Percentiles rank a stretch among this genome's conserved stretches.
Evolutionary conservation across 805 yeast genomes (phyloP).

Genomic region (Nakazawaea pomicola): DNA sequence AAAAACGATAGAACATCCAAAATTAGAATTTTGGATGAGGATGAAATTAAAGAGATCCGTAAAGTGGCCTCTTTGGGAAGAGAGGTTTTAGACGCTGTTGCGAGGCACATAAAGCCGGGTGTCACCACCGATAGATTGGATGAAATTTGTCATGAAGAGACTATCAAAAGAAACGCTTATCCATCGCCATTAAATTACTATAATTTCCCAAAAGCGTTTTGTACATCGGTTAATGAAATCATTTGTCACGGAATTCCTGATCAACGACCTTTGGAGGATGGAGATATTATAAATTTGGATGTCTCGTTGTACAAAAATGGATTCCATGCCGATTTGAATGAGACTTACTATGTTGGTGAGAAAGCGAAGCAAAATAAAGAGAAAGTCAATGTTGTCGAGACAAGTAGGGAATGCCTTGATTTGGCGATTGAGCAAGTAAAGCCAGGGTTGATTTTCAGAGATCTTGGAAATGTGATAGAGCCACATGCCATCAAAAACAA

Average conservation of each 20-base stretch:
- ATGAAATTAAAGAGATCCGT: conserved; percentile 70
- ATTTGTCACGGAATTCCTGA: conserved; percentile 98
- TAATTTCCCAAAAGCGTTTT: conserved; percentile 86
- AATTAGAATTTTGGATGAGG: conserved; percentile 58
- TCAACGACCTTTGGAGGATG: conserved; percentile 78
- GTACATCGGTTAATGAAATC: conserved; percentile 92
- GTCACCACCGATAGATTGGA: conserved; percentile 92
- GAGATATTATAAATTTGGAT: conserved; percentile 91
- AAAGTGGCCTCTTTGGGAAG: conserved; percentile 73
- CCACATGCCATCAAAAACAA: conserved; percentile 72
- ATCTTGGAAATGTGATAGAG: conserved; percentile 84
- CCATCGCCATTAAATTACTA: conserved; percentile 95
- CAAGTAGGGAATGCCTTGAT: conserved; percentile 83
- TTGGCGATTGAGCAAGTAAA: conserved; percentile 79
- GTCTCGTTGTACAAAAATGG: conserved; percentile 84
- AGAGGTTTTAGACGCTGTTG: conserved; percentile 87
- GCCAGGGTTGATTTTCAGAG: conserved; percentile 88
- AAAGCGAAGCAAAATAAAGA: conserved; percentile 77
- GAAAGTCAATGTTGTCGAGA: conserved; percentile 84
- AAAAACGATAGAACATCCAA: conserved; percentile 61
- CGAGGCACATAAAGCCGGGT: conserved; percentile 79
- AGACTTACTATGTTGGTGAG: conserved; percentile 94
- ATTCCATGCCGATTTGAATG: conserved; percentile 90
- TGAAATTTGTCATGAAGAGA: conserved; percentile 78
- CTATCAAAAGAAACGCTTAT: conserved; percentile 82